Conservation (phyloP, 2,329 filamentous ascomycete genomes). For the Cercospora zeina region DNA sequence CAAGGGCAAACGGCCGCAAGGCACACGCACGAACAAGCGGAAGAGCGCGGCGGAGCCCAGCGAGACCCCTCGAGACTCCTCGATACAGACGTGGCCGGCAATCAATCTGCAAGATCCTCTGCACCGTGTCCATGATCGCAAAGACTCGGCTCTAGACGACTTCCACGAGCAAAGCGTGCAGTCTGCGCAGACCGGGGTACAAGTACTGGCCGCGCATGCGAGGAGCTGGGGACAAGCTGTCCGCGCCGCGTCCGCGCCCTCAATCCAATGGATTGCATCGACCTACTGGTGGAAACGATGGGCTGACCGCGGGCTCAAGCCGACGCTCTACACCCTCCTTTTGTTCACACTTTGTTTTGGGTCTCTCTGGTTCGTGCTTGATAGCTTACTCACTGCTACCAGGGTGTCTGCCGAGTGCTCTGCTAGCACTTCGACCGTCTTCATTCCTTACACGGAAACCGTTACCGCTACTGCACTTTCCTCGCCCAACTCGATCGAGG, state of each 20-base stretch:
- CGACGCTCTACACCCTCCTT: slow-evolving; percentile 8
- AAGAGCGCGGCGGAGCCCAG: not conserved
- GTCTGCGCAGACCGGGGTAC: not conserved
- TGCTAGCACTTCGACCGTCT: slow-evolving; percentile 31
- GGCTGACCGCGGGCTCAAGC: not conserved
- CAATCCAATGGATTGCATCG: slow-evolving; percentile 3
- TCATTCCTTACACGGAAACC: slow-evolving; percentile 34
- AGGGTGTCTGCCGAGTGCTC: slow-evolving; percentile 36
- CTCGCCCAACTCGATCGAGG: slow-evolving; percentile 12
- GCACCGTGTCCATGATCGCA: not conserved
- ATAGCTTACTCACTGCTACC: slow-evolving; percentile 36
- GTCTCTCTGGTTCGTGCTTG: slow-evolving; percentile 27
- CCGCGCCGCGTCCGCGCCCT: not conserved
- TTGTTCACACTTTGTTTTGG: slow-evolving; percentile 33
- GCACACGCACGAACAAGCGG: not conserved
- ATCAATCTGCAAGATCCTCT: slow-evolving; percentile 1
- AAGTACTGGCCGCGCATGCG: not conserved
- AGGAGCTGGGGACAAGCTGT: not conserved
- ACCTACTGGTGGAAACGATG: slow-evolving; percentile 17
- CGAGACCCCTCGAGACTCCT: not conserved
- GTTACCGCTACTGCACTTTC: slow-evolving; percentile 24
- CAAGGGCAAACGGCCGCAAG: slow-evolving; percentile 1
- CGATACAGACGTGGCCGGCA: not conserved
- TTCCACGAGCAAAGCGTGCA: not conserved
- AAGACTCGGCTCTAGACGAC: slow-evolving; percentile 2